Evolutionary conservation across 306 rosid species (phyloP).

Genomic region (Prinsepia uniflora): DNA sequence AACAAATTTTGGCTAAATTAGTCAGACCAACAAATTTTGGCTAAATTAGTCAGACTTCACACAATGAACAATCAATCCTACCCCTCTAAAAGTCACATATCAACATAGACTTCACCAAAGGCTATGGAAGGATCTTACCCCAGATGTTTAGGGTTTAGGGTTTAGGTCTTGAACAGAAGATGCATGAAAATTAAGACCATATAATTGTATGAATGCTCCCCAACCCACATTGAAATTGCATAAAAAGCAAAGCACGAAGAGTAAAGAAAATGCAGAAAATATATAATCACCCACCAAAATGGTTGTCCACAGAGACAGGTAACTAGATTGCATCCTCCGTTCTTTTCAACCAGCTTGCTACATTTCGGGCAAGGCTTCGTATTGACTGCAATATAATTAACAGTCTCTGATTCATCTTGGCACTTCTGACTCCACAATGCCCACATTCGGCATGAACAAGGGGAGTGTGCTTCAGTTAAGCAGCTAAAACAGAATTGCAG

Average conservation of each 20-base stretch:
- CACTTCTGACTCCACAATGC: constrained; percentile 33
- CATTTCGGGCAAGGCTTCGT: constrained; percentile 42
- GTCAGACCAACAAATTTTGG: too few species aligned
- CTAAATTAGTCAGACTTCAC: background rate
- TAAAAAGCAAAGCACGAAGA: background rate
- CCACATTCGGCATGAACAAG: constrained; percentile 42
- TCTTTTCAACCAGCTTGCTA: constrained; percentile 35
- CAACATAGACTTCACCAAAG: background rate
- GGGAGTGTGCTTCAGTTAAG: constrained; percentile 36
- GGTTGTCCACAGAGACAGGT: constrained; percentile 36
- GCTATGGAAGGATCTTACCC: constrained; percentile 2
- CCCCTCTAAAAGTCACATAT: background rate
- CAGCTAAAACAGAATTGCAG: constrained; percentile 37
- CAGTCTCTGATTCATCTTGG: constrained; percentile 34
- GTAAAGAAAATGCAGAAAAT: background rate
- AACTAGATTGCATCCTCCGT: constrained; percentile 41
- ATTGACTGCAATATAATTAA: constrained; percentile 33
- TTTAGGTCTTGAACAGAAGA: background rate
- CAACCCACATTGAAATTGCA: background rate
- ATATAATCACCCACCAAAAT: constrained; percentile 32
- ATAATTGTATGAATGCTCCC: background rate
- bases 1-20: too few species aligned
- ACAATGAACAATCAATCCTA: too few species aligned
- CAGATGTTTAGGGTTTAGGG: too few species aligned
- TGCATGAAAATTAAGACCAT: background rate